Base-by-base conservation (phyloP, 257 asterid species). In the Rhazya stricta region DNA sequence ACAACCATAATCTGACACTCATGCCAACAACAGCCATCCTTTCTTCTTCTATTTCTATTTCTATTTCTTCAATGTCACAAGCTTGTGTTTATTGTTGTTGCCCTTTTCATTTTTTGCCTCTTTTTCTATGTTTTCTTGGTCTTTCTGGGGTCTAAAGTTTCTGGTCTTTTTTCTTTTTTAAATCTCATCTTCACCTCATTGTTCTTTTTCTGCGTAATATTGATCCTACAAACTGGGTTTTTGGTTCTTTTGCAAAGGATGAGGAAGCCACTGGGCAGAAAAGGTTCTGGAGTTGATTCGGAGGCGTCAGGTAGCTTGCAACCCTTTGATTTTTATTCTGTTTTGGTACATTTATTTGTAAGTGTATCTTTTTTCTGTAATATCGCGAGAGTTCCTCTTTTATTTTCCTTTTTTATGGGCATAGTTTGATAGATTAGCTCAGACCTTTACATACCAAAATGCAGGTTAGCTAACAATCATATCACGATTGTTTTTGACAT, bases 211-310 rank as follows among this genome's bases (percentile, higher is more conserved):
- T 10, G 74, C 45, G 37, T 41, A 63, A 56, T 68, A 41, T 32
- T 67, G 69, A 41, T 10, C 0, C 62, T 9, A 13, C 50, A 42
- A 67, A 54, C 48, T 62, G 72, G 61, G 69, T 29, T 65, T 36
- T 51, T 54, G 29, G 25, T 32, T 32, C 16, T 39, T 19, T 45
- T 51, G 57, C n/a, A 19, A 50, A 61, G 66, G 69, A 82, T 79
- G 85, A 76, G 79, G 58, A 82, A 76, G 27, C 74, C 76, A 39
- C 78, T 72, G 74, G 77, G 81, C 5, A 70, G 45, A 76, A 65
- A 62, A 80, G 41, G 68, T 78, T 76, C 79, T 72, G 78, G 75
- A 56, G 77, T 43, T 54, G 80, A 75, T 50, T 41, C 83, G 45
- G 73, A 72, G 58, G 67, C 67, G n/a, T 76, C 86, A 76, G 86